Percentiles rank a stretch among this genome's conserved stretches.
Conservation (phyloP, 2,329 filamentous ascomycete species). For the Neonectria sp. region DNA sequence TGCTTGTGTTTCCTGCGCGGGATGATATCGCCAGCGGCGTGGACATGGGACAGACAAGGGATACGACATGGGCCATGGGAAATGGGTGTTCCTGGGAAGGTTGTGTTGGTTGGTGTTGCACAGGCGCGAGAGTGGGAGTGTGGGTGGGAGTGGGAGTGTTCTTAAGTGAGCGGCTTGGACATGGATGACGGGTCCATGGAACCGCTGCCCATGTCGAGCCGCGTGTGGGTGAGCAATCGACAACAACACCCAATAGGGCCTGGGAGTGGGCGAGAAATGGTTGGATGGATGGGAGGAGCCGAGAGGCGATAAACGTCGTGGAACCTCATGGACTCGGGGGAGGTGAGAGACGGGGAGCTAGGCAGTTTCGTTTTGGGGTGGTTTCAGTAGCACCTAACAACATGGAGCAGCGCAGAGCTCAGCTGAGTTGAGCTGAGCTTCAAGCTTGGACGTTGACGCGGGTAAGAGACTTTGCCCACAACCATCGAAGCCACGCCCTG, state of each 20-base stretch:
- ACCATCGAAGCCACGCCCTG: neutral
- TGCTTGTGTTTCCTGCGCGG: slow-evolving; percentile 11
- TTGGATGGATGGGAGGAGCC: slow-evolving; percentile 16
- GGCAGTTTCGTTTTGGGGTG: slow-evolving; percentile 26
- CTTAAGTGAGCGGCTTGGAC: slow-evolving; percentile 3
- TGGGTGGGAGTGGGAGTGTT: neutral
- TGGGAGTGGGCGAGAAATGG: slow-evolving; percentile 14
- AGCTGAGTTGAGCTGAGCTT: slow-evolving; percentile 5
- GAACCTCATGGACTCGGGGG: neutral
- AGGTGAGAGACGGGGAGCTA: slow-evolving; percentile 18
- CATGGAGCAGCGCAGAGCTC: slow-evolving; percentile 26
- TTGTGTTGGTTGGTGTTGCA: slow-evolving; percentile 13
- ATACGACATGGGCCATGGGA: neutral
- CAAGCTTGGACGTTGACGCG: slow-evolving; percentile 19
- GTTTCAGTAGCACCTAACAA: slow-evolving; percentile 18
- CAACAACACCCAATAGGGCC: neutral
- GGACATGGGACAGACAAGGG: slow-evolving; percentile 7
- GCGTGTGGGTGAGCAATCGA: slow-evolving; percentile 17
- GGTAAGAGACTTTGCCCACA: neutral
- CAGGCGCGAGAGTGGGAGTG: slow-evolving; percentile 16
- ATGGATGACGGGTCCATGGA: neutral
- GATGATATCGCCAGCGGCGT: slow-evolving; percentile 5
- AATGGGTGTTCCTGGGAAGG: slow-evolving; percentile 15
- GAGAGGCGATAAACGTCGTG: slow-evolving; percentile 17
- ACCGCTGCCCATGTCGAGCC: slow-evolving; percentile 8